Evolutionary conservation across 768 basidiomycete species (phyloP).

Genomic region (Hygrophoropsis aurantiaca): DNA sequence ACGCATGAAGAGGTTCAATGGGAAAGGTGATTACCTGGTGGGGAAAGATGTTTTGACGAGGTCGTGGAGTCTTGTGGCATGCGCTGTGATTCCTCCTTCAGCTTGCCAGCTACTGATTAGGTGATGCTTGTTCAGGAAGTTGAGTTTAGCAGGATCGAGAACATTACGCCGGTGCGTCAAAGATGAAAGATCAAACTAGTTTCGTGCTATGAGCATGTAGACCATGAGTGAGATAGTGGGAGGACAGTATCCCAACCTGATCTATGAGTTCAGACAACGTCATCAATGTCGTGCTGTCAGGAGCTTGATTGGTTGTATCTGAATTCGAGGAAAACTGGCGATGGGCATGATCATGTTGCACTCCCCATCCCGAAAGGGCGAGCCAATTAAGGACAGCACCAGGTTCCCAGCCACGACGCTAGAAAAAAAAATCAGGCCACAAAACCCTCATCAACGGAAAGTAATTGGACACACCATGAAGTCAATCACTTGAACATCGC

Average conservation of each 20-base stretch:
- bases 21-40: constrained; percentile 41
- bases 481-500: constrained; percentile 82
- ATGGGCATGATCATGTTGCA: constrained; percentile 36
- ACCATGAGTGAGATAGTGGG: not conserved
- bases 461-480: constrained; percentile 63
- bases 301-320: constrained; percentile 39
- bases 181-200: constrained; percentile 71
- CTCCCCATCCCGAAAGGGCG: constrained; percentile 92
- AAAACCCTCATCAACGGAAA: not conserved
- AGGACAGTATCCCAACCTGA: constrained; percentile 39
- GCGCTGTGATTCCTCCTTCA: constrained; percentile 46
- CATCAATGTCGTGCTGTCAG: constrained; percentile 67
- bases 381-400: constrained; percentile 90
- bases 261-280: constrained; percentile 63
- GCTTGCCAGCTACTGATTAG: constrained; percentile 56
- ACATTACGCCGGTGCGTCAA: constrained; percentile 84
- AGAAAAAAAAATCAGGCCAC: constrained; percentile 3
- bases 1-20: no score
- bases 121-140: constrained; percentile 88
- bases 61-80: constrained; percentile 55
- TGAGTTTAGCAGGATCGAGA: constrained; percentile 77
- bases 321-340: constrained; percentile 22
- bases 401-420: constrained; percentile 91
- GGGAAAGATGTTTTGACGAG: constrained; percentile 60
- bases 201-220: no score